Evolutionary conservation across 345 rosid genomes (phyloP).

Genomic region (Garcia nutans): DNA sequence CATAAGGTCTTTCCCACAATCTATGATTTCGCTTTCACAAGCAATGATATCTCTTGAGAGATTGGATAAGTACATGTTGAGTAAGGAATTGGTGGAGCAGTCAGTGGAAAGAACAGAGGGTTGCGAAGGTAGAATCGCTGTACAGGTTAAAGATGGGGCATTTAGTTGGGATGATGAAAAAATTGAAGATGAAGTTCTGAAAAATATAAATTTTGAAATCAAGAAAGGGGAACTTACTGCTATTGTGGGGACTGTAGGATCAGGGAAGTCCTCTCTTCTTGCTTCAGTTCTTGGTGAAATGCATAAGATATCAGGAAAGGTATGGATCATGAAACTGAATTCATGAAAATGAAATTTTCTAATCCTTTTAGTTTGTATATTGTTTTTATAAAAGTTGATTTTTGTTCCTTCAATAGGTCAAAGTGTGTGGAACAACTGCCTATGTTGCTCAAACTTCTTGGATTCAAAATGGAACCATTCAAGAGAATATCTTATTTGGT

Average conservation of each 20-base stretch:
- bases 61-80: conserved; percentile 73
- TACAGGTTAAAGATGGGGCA: conserved; percentile 63
- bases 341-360: neutral
- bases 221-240: conserved; percentile 81
- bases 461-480: conserved; percentile 88
- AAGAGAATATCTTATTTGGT: conserved; percentile 85
- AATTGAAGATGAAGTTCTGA: conserved; percentile 49
- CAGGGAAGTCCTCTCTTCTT: conserved; percentile 89
- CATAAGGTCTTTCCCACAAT: conserved; percentile 79
- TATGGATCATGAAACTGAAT: conserved; percentile 22
- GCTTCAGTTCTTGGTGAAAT: conserved; percentile 91
- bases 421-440: conserved; percentile 74
- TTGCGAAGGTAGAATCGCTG: conserved; percentile 53
- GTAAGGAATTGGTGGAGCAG: conserved; percentile 58
- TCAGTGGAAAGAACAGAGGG: conserved; percentile 61
- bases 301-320: conserved; percentile 82
- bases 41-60: conserved; percentile 85
- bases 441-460: conserved; percentile 96
- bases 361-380: neutral
- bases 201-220: conserved; percentile 54
- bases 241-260: conserved; percentile 90
- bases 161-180: conserved; percentile 88
- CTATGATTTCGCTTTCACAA: conserved; percentile 90
- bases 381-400: neutral
- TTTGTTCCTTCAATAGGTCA: conserved; percentile 46